phyloP scores from a whole-genome alignment of 164 flowering plant species.

The Vitis cinerea region DNA sequence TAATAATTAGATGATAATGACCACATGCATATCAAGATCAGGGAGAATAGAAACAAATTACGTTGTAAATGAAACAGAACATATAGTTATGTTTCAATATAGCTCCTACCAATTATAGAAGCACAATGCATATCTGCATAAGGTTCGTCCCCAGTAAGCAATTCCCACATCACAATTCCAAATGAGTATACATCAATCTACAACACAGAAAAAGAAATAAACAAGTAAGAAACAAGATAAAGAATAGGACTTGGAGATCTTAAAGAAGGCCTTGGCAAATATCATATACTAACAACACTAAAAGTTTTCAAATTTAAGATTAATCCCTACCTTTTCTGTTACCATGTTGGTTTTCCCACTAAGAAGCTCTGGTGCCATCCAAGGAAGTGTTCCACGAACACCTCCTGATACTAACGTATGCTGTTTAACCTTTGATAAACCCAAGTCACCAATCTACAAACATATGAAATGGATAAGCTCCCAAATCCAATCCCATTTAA shows the following conservation, averaged over 20 bases:
- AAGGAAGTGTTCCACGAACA: constrained; percentile 94
- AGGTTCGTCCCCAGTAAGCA: constrained; percentile 97
- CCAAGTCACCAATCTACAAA: constrained; percentile 89
- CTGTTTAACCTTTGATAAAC: constrained; percentile 89
- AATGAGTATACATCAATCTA: constrained; percentile 97
- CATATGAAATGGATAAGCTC: not conserved
- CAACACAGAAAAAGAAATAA: constrained; percentile 12
- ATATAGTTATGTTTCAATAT: not conserved
- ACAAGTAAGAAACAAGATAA: not conserved
- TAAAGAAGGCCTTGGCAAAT: not conserved
- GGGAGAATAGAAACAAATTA: not conserved
- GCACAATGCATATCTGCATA: constrained; percentile 92
- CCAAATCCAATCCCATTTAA: not conserved
- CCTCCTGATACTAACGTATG: constrained; percentile 96
- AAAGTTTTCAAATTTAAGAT: not conserved
- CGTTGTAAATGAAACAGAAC: not conserved
- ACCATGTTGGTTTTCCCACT: constrained; percentile 96
- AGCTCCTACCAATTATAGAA: constrained; percentile 74
- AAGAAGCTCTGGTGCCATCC: constrained; percentile 99
- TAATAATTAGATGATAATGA: no score
- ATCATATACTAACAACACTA: not conserved
- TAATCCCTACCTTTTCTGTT: constrained; percentile 72
- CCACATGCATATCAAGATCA: not conserved
- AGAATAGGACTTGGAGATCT: not conserved
- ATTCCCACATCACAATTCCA: constrained; percentile 96